Percentiles rank a stretch among this genome's conserved stretches.
Conservation (phyloP, 768 basidiomycete genomes). For the Mycena pura region DNA sequence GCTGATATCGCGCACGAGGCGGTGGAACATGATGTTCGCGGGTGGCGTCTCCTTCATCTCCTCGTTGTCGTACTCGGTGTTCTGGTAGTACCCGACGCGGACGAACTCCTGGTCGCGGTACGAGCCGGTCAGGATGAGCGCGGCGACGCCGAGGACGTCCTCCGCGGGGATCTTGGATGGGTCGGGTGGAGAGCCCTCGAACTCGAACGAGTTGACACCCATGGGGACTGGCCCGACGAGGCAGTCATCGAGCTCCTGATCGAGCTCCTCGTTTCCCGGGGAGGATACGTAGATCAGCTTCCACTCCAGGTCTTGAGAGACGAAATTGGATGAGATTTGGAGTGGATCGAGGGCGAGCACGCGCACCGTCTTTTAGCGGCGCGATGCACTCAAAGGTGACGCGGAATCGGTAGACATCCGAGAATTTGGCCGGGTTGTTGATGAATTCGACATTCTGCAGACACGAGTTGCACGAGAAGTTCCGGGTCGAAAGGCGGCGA, state of each 20-base stretch:
- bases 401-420: constrained; percentile 89
- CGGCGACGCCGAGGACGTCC: constrained; percentile 95
- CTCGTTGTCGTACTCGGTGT: constrained; percentile 97
- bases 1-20: constrained; percentile 86
- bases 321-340: not conserved
- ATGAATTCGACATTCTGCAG: constrained; percentile 86
- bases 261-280: constrained; percentile 87
- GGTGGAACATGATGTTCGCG: constrained; percentile 72
- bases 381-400: constrained; percentile 98
- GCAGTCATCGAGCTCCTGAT: constrained; percentile 98
- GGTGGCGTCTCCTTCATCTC: constrained; percentile 85
- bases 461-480: not conserved
- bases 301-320: constrained; percentile 89
- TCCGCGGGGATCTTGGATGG: constrained; percentile 85
- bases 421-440: constrained; percentile 92
- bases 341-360: not conserved
- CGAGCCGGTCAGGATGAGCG: constrained; percentile 94
- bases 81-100: constrained; percentile 99
- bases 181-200: constrained; percentile 86
- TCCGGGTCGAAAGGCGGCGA: not conserved
- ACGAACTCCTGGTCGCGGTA: constrained; percentile 99
- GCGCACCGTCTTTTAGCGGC: constrained; percentile 82
- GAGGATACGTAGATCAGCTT: constrained; percentile 96
- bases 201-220: constrained; percentile 98
- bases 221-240: constrained; percentile 96